These are phyloP conservation scores for Fusarium devonianum DNA, from an alignment of 2,329 filamentous ascomycete species.

Conservation along the genomic window DNA sequence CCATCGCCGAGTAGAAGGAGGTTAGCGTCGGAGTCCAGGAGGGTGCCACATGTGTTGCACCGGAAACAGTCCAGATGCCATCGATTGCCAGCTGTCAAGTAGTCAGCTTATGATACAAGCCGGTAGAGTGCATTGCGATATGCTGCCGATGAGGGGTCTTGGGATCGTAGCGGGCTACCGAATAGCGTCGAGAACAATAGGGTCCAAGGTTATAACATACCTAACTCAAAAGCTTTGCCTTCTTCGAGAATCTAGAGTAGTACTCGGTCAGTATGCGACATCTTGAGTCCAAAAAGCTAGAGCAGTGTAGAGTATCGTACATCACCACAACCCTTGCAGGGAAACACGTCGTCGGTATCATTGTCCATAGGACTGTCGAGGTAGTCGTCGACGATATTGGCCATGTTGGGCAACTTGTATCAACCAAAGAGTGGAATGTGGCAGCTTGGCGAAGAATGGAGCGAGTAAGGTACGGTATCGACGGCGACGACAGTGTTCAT, in stretches of 20 bases:
- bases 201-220: slow-evolving; percentile 59
- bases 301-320: slow-evolving; percentile 61
- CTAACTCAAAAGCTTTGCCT: slow-evolving; percentile 97
- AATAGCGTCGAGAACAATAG: slow-evolving; percentile 1
- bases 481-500: slow-evolving; percentile 28
- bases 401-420: slow-evolving; percentile 47
- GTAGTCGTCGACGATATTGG: slow-evolving; percentile 65
- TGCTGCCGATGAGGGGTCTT: slow-evolving; percentile 22
- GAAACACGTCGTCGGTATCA: slow-evolving; percentile 83
- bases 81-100: slow-evolving; percentile 79
- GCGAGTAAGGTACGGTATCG: slow-evolving; percentile 21
- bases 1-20: slow-evolving; percentile 96
- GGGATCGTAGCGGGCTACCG: slow-evolving; percentile 4
- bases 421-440: slow-evolving; percentile 9
- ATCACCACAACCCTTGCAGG: slow-evolving; percentile 93
- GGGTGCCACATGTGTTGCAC: slow-evolving; percentile 92
- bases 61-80: slow-evolving; percentile 99
- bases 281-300: not conserved
- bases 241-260: slow-evolving; percentile 85
- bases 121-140: slow-evolving; percentile 4
- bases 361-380: slow-evolving; percentile 73
- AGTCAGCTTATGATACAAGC: slow-evolving; percentile 39
- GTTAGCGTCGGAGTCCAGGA: slow-evolving; percentile 98
- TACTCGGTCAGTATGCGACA: slow-evolving; percentile 28
- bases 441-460: slow-evolving; percentile 15